Base-by-base conservation (phyloP, 768 basidiomycete genomes). In the Suillus subaureus region DNA sequence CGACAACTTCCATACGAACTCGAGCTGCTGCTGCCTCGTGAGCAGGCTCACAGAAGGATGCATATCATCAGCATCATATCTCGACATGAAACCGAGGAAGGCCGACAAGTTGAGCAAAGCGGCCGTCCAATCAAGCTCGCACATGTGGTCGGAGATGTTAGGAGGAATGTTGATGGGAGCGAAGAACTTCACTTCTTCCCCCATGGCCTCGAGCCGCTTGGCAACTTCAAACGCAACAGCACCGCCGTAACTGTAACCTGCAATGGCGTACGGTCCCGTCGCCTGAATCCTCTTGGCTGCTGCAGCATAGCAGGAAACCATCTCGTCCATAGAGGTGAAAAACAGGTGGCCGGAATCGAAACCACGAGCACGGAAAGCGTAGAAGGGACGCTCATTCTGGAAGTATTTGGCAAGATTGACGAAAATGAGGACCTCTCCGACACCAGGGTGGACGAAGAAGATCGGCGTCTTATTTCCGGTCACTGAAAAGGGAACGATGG, bases 401-500 rank as follows among this genome's bases (percentile, higher is more conserved):
- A 82, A 75, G 40, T 74, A 75, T n/a, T 78, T 78, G 4, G 81
- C 80, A 8, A 82, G 72, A 66, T 80, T 81, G 61, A 82, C 73
- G 69, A 82, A 82, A 61, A 79, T 74, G 13, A 79, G 69, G 9
- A 79, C 71, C 40, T 79, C 81, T 18, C 80, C 81, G 4, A 81
- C 79, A 68, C 81, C 81, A 0, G 81, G 80, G 67, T 82, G 81
- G 81, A 39, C 37, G 37, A 39, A 39, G 37, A 39, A 39, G 37
- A 39, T 13, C 1, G 37, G 37, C 37, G 37, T 79, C 71, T 80
- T 81, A 54, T 71, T 68, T 0, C 81, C 81, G 0, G 74, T 69
- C 9, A 78, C 65, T 31, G 37, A 39, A 39, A 39, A 39, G 11
- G 37, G 37, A 39, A 39, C 37, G 1, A 39, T 39, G 37, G 12